Percentiles rank a stretch among this genome's conserved stretches.
These are phyloP conservation scores for Aspergillus egyptiacus DNA, from an alignment of 495 filamentous ascomycete genomes.

Conservation along the genomic window DNA sequence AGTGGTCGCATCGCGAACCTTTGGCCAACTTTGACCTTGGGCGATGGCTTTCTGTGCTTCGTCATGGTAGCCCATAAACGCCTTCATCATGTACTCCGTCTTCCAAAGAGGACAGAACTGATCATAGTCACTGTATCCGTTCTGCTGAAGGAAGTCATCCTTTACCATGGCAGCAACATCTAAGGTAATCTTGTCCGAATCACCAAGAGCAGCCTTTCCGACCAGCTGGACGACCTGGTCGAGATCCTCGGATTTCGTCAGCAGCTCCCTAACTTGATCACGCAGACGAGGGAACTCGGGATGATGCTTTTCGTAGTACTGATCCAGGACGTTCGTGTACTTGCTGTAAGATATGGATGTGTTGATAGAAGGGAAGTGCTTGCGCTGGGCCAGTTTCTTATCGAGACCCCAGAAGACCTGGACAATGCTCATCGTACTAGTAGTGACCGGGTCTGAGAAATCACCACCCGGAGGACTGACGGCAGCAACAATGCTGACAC, in stretches of 20 bases:
- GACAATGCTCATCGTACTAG: conserved; percentile 90
- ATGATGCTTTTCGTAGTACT: conserved; percentile 85
- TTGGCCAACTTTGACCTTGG: conserved; percentile 83
- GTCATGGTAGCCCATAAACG: conserved; percentile 95
- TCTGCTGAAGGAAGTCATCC: conserved; percentile 99
- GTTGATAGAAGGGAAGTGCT: conserved; percentile 99
- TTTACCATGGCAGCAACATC: conserved; percentile 90
- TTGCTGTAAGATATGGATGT: conserved; percentile 95
- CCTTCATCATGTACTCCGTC: conserved; percentile 99
- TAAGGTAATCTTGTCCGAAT: conserved; percentile 96
- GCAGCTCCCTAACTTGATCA: conserved; percentile 85
- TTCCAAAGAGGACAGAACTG: conserved; percentile 99
- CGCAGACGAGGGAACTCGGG: conserved; percentile 91
- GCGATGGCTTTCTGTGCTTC: conserved; percentile 93
- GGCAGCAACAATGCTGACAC: conserved; percentile 95
- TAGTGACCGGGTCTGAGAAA: conserved; percentile 98
- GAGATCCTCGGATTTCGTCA: conserved; percentile 91
- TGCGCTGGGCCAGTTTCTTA: conserved; percentile 97
- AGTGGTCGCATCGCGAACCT: conserved; percentile 82
- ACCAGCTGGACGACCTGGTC: conserved; percentile 99
- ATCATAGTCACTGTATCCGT: conserved; percentile 98
- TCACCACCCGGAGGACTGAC: conserved; percentile 97
- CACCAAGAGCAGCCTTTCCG: conserved; percentile 91
- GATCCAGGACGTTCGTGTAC: conserved; percentile 80
- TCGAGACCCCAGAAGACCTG: conserved; percentile 99